Conservation (phyloP, 1,139 yeast species). For the Zygosaccharomyces sapae region DNA sequence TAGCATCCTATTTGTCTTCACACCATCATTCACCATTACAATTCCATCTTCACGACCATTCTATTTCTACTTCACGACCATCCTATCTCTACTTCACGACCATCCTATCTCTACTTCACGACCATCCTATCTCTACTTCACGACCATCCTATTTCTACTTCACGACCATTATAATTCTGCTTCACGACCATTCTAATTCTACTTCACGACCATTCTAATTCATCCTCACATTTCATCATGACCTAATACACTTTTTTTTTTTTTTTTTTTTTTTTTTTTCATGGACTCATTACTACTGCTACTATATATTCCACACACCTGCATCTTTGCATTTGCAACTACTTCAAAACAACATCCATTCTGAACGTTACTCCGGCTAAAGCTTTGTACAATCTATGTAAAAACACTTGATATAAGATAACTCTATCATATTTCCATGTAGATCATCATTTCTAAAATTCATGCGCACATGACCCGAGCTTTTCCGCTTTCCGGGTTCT, state of each 20-base stretch:
- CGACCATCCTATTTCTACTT: too few relatives aligned
- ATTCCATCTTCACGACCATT: background rate
- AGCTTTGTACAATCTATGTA: background rate
- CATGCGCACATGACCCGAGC: background rate
- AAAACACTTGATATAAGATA: background rate
- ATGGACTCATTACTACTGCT: background rate
- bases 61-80: too few relatives aligned
- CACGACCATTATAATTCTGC: too few relatives aligned
- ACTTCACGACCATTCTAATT: background rate
- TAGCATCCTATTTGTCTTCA: constrained; percentile 4
- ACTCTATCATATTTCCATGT: too few relatives aligned
- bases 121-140: too few relatives aligned
- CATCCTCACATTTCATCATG: background rate
- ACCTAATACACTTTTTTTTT: constrained; percentile 16
- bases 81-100: too few relatives aligned
- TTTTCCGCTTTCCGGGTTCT: background rate
- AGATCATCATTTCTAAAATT: too few relatives aligned
- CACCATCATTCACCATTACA: background rate
- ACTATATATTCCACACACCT: constrained; percentile 1
- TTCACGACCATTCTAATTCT: background rate
- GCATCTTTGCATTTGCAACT: constrained; percentile 4
- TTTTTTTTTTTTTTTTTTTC: constrained; percentile 2
- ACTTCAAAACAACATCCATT: constrained; percentile 3
- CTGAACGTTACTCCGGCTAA: background rate
- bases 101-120: too few relatives aligned